Evolutionary conservation across 345 rosid species (phyloP).

Genomic region (Psidium friedrichsthalianum): DNA sequence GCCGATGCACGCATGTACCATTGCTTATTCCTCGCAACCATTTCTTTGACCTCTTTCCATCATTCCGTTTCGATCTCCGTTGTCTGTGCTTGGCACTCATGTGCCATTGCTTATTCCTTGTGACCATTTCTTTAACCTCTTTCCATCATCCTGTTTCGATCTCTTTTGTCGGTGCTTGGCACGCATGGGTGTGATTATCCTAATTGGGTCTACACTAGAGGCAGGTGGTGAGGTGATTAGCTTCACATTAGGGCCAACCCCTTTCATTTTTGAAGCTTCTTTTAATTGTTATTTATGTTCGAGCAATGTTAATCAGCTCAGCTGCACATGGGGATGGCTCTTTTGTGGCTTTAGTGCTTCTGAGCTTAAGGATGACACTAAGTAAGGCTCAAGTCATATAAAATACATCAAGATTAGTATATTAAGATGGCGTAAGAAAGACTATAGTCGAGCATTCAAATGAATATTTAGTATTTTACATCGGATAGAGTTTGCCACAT

Average conservation of each 20-base stretch:
- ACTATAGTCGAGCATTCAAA: neutral
- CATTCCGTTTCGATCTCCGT: neutral
- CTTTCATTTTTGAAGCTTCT: neutral
- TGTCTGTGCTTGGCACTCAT: neutral
- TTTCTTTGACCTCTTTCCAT: neutral
- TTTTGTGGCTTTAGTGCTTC: neutral
- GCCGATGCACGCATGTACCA: neutral
- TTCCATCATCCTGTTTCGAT: neutral
- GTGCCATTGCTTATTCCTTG: neutral
- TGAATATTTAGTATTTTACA: neutral
- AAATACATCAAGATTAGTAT: neutral
- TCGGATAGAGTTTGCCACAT: accelerated
- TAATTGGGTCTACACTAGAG: neutral
- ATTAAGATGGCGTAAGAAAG: neutral
- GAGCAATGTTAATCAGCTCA: neutral
- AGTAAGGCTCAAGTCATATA: neutral
- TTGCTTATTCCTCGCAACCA: neutral
- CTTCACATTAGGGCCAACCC: neutral
- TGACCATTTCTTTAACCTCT: neutral
- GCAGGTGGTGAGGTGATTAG: neutral
- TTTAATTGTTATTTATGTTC: neutral
- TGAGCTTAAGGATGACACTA: neutral
- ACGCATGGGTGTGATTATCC: neutral
- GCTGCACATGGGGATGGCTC: neutral
- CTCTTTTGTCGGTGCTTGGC: neutral